Conservation (phyloP, 2,329 filamentous ascomycete genomes). For the Fusarium sp. region DNA sequence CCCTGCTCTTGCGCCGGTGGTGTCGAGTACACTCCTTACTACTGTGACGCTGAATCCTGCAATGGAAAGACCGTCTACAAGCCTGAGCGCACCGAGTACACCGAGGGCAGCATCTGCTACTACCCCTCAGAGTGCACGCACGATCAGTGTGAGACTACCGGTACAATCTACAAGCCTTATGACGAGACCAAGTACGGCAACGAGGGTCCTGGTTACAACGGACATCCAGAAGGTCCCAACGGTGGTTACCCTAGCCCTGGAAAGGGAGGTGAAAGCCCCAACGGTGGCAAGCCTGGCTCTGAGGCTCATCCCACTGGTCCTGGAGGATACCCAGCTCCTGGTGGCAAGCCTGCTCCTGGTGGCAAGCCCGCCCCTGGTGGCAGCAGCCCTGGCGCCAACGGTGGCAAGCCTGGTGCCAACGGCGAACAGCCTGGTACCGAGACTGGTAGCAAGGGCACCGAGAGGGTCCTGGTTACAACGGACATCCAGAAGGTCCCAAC, state of each 20-base stretch:
- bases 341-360: neutral
- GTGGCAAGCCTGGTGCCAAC: too few relatives aligned
- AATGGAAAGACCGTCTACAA: constrained; percentile 39
- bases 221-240: neutral
- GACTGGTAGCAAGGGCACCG: neutral
- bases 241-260: neutral
- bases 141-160: neutral
- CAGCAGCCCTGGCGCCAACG: too few relatives aligned
- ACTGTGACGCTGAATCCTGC: constrained; percentile 28
- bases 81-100: constrained; percentile 2
- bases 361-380: neutral
- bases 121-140: neutral
- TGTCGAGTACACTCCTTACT: constrained; percentile 31
- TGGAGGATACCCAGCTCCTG: neutral
- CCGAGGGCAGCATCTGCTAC: neutral
- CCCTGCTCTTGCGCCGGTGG: constrained; percentile 39
- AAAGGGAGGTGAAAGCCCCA: neutral
- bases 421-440: neutral
- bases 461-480: neutral
- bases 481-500: neutral
- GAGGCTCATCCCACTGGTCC: neutral
- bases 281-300: neutral
- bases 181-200: neutral
- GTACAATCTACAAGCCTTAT: constrained; percentile 1
- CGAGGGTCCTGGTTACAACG: neutral